Conservation (phyloP, 768 basidiomycete genomes). For the Hygrocybe coccinea region DNA sequence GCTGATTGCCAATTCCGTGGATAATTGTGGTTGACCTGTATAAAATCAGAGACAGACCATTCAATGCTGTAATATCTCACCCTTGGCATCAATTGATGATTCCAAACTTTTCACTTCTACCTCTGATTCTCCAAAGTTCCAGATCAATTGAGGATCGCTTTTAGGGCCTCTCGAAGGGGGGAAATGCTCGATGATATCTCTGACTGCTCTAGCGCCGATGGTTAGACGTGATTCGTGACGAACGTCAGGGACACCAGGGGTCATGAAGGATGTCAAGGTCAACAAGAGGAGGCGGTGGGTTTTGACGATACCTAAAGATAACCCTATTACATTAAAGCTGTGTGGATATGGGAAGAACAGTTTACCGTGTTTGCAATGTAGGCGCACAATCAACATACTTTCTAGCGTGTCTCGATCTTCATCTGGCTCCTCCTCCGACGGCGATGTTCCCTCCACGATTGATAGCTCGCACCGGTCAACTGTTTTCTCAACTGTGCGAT, state of each 20-base stretch:
- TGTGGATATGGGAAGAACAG: background rate
- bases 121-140: conserved; percentile 69
- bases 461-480: conserved; percentile 74
- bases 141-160: conserved; percentile 73
- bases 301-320: conserved; percentile 69
- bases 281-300: conserved; percentile 70
- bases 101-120: conserved; percentile 67
- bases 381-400: conserved; percentile 63
- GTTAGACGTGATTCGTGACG: conserved; percentile 58
- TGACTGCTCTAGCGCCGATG: conserved; percentile 68
- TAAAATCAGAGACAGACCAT: background rate
- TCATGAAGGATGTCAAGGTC: conserved; percentile 52
- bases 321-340: conserved; percentile 7
- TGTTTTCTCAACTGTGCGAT: conserved; percentile 67
- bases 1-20: conserved; percentile 73
- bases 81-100: conserved; percentile 59
- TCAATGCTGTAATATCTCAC: conserved; percentile 28
- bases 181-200: conserved; percentile 80
- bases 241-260: conserved; percentile 60
- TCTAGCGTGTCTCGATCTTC: conserved; percentile 56
- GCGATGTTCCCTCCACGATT: conserved; percentile 48
- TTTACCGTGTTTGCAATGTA: conserved; percentile 82
- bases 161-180: conserved; percentile 56
- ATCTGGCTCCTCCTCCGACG: conserved; percentile 30
- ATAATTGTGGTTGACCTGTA: conserved; percentile 56